Evolutionary conservation across 1,139 yeast species (phyloP).

Genomic region (Debaryomyces robertsiae): DNA sequence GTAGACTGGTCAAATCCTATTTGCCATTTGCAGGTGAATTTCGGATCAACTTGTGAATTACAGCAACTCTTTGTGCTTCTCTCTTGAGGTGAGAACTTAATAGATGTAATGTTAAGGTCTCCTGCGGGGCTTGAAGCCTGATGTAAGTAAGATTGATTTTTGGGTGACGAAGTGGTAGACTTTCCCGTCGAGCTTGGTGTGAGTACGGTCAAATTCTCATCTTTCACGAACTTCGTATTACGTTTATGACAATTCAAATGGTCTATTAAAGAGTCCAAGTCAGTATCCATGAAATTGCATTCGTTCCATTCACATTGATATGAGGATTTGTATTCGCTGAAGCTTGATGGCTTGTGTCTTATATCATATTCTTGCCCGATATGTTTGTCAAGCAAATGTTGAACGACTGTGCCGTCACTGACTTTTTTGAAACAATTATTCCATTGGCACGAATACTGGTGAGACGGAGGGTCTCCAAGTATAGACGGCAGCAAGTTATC

Average conservation of each 20-base stretch:
- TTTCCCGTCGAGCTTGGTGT: slow-evolving; percentile 21
- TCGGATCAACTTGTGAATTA: slow-evolving; percentile 22
- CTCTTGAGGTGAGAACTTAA: slow-evolving; percentile 37
- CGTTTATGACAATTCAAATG: slow-evolving; percentile 61
- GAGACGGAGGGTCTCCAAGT: not conserved
- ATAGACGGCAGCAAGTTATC: not conserved
- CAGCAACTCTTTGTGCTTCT: slow-evolving; percentile 14
- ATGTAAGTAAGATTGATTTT: not conserved
- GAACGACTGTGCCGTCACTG: slow-evolving; percentile 48
- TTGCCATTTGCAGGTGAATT: slow-evolving; percentile 52
- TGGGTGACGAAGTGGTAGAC: slow-evolving; percentile 19
- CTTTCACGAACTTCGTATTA: slow-evolving; percentile 8
- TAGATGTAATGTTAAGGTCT: slow-evolving; percentile 34
- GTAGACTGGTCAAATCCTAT: slow-evolving; percentile 27
- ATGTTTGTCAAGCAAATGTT: slow-evolving; percentile 63
- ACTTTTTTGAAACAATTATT: slow-evolving; percentile 49
- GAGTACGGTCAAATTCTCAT: slow-evolving; percentile 12
- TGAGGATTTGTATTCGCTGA: slow-evolving; percentile 9
- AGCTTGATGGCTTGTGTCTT: slow-evolving; percentile 9
- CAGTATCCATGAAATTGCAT: slow-evolving; percentile 59
- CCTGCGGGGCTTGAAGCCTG: slow-evolving; percentile 4
- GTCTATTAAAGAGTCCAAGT: slow-evolving; percentile 53
- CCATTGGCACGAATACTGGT: slow-evolving; percentile 52
- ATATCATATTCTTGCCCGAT: slow-evolving; percentile 34
- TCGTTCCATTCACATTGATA: slow-evolving; percentile 73